Evolutionary conservation across 2,329 filamentous ascomycete species (phyloP).

Genomic region (Phoma sp.): DNA sequence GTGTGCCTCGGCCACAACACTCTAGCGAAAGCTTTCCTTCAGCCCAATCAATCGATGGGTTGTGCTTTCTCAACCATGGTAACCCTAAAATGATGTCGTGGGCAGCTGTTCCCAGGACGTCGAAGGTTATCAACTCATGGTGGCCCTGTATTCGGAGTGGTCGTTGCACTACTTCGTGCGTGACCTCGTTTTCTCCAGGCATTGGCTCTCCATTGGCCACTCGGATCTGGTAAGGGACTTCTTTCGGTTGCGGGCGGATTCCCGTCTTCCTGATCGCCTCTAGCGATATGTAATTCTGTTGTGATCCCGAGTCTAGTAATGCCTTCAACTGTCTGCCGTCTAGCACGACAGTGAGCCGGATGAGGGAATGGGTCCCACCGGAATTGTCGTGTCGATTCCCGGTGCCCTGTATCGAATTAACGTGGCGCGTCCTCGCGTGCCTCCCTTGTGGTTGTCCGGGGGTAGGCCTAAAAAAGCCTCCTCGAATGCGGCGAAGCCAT

Average conservation of each 20-base stretch:
- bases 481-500: too few species aligned
- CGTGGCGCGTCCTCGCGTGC: too few species aligned
- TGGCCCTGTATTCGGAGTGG: background rate
- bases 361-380: background rate
- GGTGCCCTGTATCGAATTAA: background rate
- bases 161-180: background rate
- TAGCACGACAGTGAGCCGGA: background rate
- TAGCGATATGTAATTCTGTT: background rate
- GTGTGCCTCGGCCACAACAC: background rate
- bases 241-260: background rate
- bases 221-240: background rate
- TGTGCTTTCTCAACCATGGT: background rate
- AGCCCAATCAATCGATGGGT: background rate
- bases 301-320: background rate
- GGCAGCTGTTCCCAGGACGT: background rate
- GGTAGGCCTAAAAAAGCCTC: background rate
- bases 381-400: background rate
- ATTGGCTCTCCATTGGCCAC: background rate
- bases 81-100: background rate
- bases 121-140: background rate
- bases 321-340: background rate
- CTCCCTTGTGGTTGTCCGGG: too few species aligned
- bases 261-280: background rate
- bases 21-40: background rate
- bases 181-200: background rate